These are phyloP conservation scores for Erysimum cheiri DNA, from an alignment of 441 rosid species.

Conservation along the genomic window DNA sequence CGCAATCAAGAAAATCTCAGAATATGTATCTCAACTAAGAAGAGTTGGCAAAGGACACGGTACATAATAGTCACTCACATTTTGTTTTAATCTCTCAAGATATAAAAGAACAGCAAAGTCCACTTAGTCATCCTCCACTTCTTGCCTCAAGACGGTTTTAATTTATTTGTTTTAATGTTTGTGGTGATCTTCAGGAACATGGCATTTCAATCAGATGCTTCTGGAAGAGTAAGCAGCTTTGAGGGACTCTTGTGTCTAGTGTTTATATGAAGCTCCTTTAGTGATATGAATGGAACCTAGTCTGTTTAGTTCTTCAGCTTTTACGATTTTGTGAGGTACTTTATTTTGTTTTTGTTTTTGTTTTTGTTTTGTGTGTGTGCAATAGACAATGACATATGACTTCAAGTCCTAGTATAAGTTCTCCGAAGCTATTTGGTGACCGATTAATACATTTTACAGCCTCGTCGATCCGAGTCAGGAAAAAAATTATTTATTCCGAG, in stretches of 20 bases:
- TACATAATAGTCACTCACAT: slow-evolving; percentile 29
- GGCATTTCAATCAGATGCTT: slow-evolving; percentile 84
- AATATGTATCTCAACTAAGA: slow-evolving; percentile 76
- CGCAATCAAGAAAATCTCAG: slow-evolving; percentile 67
- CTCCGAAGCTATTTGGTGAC: neutral
- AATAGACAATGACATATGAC: neutral
- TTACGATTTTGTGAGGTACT: slow-evolving; percentile 3
- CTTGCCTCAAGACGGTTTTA: neutral
- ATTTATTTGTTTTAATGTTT: slow-evolving; percentile 1
- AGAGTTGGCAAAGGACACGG: slow-evolving; percentile 86
- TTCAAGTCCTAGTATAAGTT: neutral
- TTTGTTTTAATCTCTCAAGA: slow-evolving; percentile 1
- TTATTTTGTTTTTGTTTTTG: too few relatives aligned
- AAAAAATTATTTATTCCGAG: neutral
- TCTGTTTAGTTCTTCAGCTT: slow-evolving; percentile 16
- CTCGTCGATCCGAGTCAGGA: neutral
- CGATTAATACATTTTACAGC: neutral
- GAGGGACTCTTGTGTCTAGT: slow-evolving; percentile 1
- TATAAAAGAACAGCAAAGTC: neutral
- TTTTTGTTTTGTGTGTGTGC: neutral
- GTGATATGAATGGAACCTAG: slow-evolving; percentile 12
- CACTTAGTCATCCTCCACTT: neutral
- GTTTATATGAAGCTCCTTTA: slow-evolving; percentile 2
- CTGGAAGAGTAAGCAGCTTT: slow-evolving; percentile 42
- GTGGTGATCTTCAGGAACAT: slow-evolving; percentile 52